Conservation (phyloP, 805 yeast species). For the Yamadazyma akitaensis region DNA sequence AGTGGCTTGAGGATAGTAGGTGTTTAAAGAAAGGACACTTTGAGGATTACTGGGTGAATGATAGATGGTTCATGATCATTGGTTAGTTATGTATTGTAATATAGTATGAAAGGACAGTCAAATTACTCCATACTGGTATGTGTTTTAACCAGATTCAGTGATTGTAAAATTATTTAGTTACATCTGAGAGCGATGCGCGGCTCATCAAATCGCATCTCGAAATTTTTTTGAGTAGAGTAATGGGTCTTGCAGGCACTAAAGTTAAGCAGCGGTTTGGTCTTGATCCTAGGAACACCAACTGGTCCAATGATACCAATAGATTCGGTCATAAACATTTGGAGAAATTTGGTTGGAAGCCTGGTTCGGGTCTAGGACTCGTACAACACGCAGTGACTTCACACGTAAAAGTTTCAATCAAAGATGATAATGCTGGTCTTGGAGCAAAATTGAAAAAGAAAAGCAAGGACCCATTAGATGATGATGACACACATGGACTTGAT, state of each 20-base stretch:
- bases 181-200: not conserved
- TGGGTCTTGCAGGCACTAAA: slow-evolving; percentile 83
- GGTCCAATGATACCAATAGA: slow-evolving; percentile 83
- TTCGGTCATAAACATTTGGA: slow-evolving; percentile 87
- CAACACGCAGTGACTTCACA: slow-evolving; percentile 70
- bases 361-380: slow-evolving; percentile 78
- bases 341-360: slow-evolving; percentile 90
- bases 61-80: slow-evolving; percentile 45
- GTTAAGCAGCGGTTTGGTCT: slow-evolving; percentile 81
- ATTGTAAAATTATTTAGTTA: not conserved
- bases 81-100: slow-evolving; percentile 19
- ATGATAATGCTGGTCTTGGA: slow-evolving; percentile 86
- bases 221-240: slow-evolving; percentile 19
- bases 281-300: slow-evolving; percentile 91
- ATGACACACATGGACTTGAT: slow-evolving; percentile 87
- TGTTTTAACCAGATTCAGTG: not conserved
- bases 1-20: slow-evolving; percentile 41
- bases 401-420: slow-evolving; percentile 77
- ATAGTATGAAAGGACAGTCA: not conserved
- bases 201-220: slow-evolving; percentile 12
- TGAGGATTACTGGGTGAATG: slow-evolving; percentile 42
- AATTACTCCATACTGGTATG: not conserved
- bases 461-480: slow-evolving; percentile 69
- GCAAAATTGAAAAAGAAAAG: slow-evolving; percentile 63
- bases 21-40: slow-evolving; percentile 29